These are phyloP conservation scores for Aspergillus sp. DNA, from an alignment of 2,329 filamentous ascomycete genomes.

Conservation along the genomic window DNA sequence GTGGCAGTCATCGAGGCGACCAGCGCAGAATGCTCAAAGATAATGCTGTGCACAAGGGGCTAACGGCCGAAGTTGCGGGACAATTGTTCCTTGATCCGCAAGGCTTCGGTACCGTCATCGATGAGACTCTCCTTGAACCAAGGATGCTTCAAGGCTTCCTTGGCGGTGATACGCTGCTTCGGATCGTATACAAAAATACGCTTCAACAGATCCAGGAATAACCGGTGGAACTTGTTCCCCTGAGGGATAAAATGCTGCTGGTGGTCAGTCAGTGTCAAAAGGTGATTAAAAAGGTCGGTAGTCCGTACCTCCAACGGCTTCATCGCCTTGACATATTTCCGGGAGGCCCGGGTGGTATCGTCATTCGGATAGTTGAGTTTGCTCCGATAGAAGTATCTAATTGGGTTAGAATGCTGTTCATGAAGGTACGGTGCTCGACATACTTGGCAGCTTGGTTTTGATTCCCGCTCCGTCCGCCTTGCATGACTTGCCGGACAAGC, in stretches of 20 bases:
- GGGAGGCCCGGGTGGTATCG: slow-evolving; percentile 62
- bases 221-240: slow-evolving; percentile 58
- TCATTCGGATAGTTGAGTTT: slow-evolving; percentile 62
- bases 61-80: slow-evolving; percentile 26
- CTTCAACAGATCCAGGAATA: slow-evolving; percentile 61
- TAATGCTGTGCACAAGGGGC: not conserved
- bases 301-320: slow-evolving; percentile 56
- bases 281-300: not conserved
- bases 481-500: slow-evolving; percentile 53
- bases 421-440: slow-evolving; percentile 27
- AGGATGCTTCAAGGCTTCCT: slow-evolving; percentile 62
- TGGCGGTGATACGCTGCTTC: slow-evolving; percentile 62
- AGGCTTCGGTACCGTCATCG: slow-evolving; percentile 65
- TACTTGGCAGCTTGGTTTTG: slow-evolving; percentile 57
- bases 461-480: slow-evolving; percentile 46
- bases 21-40: not conserved
- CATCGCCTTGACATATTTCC: slow-evolving; percentile 68
- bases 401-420: slow-evolving; percentile 27
- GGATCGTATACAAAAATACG: slow-evolving; percentile 67
- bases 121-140: slow-evolving; percentile 65
- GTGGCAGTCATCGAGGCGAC: slow-evolving; percentile 4
- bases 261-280: slow-evolving; percentile 17
- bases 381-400: slow-evolving; percentile 54
- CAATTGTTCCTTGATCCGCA: slow-evolving; percentile 53
- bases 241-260: slow-evolving; percentile 61